These are phyloP conservation scores for Phytopythium kandeliae DNA, from an alignment of 352 stramenopile genomes.

Conservation along the genomic window DNA sequence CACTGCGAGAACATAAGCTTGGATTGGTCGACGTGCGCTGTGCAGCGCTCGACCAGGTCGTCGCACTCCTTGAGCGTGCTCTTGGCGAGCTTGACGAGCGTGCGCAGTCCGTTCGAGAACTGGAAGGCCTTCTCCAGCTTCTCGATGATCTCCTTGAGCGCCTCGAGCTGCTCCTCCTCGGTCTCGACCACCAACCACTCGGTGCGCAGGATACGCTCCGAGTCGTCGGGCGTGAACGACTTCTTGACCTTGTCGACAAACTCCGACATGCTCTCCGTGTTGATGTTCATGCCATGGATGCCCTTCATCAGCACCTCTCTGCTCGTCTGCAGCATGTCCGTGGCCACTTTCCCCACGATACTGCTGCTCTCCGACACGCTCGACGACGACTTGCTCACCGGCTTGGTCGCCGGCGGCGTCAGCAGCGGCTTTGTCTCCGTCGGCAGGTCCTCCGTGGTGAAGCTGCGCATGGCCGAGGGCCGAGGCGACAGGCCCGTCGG, in stretches of 20 bases:
- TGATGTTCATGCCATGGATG: slow-evolving; percentile 49
- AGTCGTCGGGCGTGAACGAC: slow-evolving; percentile 63
- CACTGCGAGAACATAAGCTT: slow-evolving; percentile 81
- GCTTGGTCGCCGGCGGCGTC: slow-evolving; percentile 15
- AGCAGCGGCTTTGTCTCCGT: slow-evolving; percentile 43
- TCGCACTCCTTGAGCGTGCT: slow-evolving; percentile 63
- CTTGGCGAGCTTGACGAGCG: slow-evolving; percentile 64
- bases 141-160: slow-evolving; percentile 54
- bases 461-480: slow-evolving; percentile 41
- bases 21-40: slow-evolving; percentile 64
- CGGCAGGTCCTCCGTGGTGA: slow-evolving; percentile 76
- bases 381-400: slow-evolving; percentile 19
- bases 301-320: slow-evolving; percentile 49
- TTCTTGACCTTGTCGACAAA: slow-evolving; percentile 67
- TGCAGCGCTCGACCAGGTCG: slow-evolving; percentile 63
- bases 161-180: slow-evolving; percentile 63
- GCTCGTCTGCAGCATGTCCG: slow-evolving; percentile 52
- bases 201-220: slow-evolving; percentile 53
- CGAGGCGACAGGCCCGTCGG: slow-evolving; percentile 16
- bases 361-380: not conserved
- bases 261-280: slow-evolving; percentile 38
- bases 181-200: slow-evolving; percentile 81
- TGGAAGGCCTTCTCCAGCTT: slow-evolving; percentile 78
- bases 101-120: slow-evolving; percentile 64
- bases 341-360: slow-evolving; percentile 10